Conservation (phyloP, 805 yeast species). For the Tanozyma kutaoensis region DNA sequence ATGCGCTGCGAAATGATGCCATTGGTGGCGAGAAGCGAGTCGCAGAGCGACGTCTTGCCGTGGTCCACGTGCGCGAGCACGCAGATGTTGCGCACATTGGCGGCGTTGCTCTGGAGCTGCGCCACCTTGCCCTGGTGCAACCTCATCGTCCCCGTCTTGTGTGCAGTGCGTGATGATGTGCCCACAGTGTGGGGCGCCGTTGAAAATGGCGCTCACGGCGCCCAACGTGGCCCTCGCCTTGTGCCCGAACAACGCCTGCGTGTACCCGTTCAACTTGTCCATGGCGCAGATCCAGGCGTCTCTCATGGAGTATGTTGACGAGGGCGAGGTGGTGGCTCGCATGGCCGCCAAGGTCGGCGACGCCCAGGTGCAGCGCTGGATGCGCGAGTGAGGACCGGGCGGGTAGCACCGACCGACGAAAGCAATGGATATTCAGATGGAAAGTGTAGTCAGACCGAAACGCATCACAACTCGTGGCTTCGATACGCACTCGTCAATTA, state of each 20-base stretch:
- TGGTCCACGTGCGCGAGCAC: conserved; percentile 97
- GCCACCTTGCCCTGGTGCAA: conserved; percentile 53
- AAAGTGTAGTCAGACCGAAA: too few species aligned
- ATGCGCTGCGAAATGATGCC: conserved; percentile 90
- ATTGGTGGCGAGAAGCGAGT: conserved; percentile 83
- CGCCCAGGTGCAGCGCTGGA: too few species aligned
- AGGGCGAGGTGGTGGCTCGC: too few species aligned
- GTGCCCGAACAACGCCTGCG: conserved; percentile 15
- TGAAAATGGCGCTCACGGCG: conserved; percentile 11
- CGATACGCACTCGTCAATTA: too few species aligned
- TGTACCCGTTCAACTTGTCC: conserved; percentile 19
- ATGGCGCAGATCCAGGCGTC: conserved; percentile 15
- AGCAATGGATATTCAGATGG: too few species aligned
- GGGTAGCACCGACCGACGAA: too few species aligned
- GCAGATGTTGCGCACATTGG: conserved; percentile 76
- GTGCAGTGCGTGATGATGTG: not conserved
- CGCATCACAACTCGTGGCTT: too few species aligned
- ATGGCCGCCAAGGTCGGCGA: too few species aligned
- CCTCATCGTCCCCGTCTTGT: conserved; percentile 23
- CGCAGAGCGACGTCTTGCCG: conserved; percentile 93
- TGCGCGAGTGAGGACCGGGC: too few species aligned
- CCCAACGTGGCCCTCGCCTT: conserved; percentile 12
- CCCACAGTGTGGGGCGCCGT: not conserved
- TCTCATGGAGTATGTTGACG: too few species aligned
- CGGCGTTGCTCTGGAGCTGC: conserved; percentile 55